Evolutionary conservation across 768 basidiomycete species (phyloP).

Genomic region (Mycena pura): DNA sequence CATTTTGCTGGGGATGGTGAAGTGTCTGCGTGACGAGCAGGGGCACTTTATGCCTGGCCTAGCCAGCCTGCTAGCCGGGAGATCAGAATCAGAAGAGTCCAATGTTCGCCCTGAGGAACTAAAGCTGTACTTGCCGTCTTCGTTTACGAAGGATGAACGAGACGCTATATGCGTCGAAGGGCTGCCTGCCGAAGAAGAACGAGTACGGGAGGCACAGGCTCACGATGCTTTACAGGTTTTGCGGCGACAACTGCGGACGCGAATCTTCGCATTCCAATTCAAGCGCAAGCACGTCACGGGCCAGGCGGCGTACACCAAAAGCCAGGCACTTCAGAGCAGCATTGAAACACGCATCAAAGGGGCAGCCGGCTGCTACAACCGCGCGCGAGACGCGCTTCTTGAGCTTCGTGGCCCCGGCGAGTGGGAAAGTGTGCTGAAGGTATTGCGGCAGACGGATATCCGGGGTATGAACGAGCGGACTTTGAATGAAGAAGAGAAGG

Average conservation of each 20-base stretch:
- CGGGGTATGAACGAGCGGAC: constrained; percentile 16
- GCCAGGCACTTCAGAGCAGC: constrained; percentile 13
- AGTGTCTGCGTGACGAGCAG: background rate
- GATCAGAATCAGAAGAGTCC: background rate
- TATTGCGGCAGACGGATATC: constrained; percentile 15
- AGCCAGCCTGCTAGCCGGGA: background rate
- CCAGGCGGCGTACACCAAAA: constrained; percentile 25
- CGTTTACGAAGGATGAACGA: constrained; percentile 1
- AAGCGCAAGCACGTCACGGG: constrained; percentile 20
- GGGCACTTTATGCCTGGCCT: background rate
- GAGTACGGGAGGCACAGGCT: constrained; percentile 26
- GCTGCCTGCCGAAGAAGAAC: constrained; percentile 23
- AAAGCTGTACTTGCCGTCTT: constrained; percentile 28
- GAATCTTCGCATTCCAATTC: constrained; percentile 21
- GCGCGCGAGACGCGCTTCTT: constrained; percentile 1
- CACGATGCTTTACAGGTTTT: constrained; percentile 23
- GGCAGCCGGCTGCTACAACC: background rate
- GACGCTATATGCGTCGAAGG: constrained; percentile 13
- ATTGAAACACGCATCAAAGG: constrained; percentile 12
- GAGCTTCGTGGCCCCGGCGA: constrained; percentile 15
- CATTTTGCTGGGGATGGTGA: background rate
- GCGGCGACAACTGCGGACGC: constrained; percentile 24
- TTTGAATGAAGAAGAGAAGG: constrained; percentile 26
- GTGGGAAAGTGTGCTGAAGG: constrained; percentile 12
- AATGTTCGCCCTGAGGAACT: constrained; percentile 6